Evolutionary conservation across 345 rosid genomes (phyloP), one percentile per base, ranked within the genome.

Genomic region (Citrus maxima): DNA sequence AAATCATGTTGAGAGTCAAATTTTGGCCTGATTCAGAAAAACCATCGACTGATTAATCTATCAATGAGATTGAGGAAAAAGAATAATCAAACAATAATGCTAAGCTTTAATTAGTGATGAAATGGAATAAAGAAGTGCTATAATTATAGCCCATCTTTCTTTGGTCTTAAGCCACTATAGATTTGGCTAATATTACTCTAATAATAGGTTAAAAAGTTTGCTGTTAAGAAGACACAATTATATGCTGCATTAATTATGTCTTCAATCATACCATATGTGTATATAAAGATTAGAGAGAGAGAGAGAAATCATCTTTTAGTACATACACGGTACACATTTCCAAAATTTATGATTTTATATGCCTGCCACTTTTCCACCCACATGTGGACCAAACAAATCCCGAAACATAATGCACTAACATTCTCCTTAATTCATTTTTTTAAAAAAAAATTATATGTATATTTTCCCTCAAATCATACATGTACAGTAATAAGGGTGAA

Each of bases 361-460:
- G 67, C 32, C 38, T 30, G n/a, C 38, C 67, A 16, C 16, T 14
- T 12, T 49, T 30, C 18, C 2, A 13, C 32, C 22, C 22, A 30
- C 38, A 5, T 16, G 38, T 63, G 67, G 38, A 13, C 67, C 67
- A 63, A 30, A 28, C 4, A 18, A 61, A 63, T 63, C 1, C 38
- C 67, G 6, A 63, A 30, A 27, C 30, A 28, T 28, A 14, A 28
- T 62, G 19, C 66, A 12, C 66, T 14, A 7, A 35, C 37, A 35
- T 6, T 35, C 22, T 63, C 0, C 25, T 28, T 62, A 38, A 9
- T 38, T 38, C 42, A 38, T 9, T 38, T 38, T 8, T 38, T 38
- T 38, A 0, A n/a, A n/a, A n/a, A n/a, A n/a, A n/a, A 1, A 7
- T 38, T 38, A 38, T 8, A 8, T 0, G 10, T 9, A 9, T 0